Evolutionary conservation across 306 rosid species (phyloP).

Genomic region (Hylodesmum podocarpum): DNA sequence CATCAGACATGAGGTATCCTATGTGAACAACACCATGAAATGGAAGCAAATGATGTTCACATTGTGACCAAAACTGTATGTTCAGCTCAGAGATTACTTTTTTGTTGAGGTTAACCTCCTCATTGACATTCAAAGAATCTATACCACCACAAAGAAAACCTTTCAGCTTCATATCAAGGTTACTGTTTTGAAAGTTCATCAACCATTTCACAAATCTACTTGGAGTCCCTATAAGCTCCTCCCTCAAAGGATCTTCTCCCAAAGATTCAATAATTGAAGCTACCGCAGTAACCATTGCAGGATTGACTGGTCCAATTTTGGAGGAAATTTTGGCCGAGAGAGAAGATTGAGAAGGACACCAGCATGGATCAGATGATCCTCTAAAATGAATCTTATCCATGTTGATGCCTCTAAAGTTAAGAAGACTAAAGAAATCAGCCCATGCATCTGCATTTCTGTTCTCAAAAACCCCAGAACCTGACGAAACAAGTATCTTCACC

Average conservation of each 20-base stretch:
- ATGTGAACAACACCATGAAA: constrained; percentile 89
- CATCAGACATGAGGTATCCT: constrained; percentile 56
- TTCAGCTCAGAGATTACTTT: constrained; percentile 55
- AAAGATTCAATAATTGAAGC: constrained; percentile 72
- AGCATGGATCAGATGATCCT: constrained; percentile 42
- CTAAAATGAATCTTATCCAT: constrained; percentile 39
- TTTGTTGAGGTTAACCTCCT: constrained; percentile 33
- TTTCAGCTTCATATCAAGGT: constrained; percentile 67
- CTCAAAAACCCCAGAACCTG: constrained; percentile 82
- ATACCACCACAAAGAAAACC: constrained; percentile 45
- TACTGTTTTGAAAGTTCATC: constrained; percentile 65
- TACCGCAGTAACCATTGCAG: constrained; percentile 63
- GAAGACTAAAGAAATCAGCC: constrained; percentile 72
- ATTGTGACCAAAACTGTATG: constrained; percentile 85
- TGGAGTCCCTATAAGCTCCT: constrained; percentile 85
- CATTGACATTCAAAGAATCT: constrained; percentile 33
- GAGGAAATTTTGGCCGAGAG: constrained; percentile 50
- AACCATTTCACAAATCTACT: constrained; percentile 78
- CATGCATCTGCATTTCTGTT: constrained; percentile 55
- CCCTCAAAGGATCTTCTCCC: constrained; percentile 89
- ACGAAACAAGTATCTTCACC: constrained; percentile 59
- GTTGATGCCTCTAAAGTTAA: constrained; percentile 64
- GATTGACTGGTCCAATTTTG: constrained; percentile 42
- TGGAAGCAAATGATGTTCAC: constrained; percentile 97
- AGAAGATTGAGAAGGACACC: constrained; percentile 71